Base-by-base conservation (phyloP, 257 asterid species). In the Solanum arcanum region DNA sequence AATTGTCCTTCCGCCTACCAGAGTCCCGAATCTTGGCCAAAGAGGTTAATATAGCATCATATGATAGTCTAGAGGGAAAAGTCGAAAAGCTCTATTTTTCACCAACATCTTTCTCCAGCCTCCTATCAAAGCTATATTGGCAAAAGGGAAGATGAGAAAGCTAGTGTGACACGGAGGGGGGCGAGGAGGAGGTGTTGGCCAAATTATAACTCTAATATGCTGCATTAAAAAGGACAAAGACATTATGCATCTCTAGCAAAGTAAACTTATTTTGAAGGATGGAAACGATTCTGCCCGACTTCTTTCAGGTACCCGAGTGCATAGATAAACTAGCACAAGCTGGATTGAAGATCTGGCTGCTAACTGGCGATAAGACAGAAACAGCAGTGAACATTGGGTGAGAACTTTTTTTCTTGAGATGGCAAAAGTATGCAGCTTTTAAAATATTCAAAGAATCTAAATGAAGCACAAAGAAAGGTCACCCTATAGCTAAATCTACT, bases 321-420 rank as follows among this genome's bases (percentile, higher is more conserved):
- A 96, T 97, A 73, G 99, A 97, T 91, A 96, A 93, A 92, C 93
- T 97, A 90, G 99, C 99, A 83, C 99, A 91, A 90, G 99, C 99
- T 90, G 99, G 99, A 86, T 90, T 97, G 72, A 97, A 97, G 93
- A 89, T 97, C 85, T 97, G 99, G 99, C 99, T 97, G 89, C 92
- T 97, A 91, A 97, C 99, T 35, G 99, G 99, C 88, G 99, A 97
- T 92, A 97, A 97, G 93, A 97, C 94, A 99, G 99, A 97, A 94
- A 97, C 99, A 83, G 99, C 99, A 87, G 94, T 97, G 70, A 97
- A 97, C 91, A 94, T 97, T 86, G 99, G 99, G 99, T 97, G 70
- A 81, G 85, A 81, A 11, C 46, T 81, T 76, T 98, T 91, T 90
- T 87, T 90, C 86, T 87, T 78, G 2, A 21, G 47, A 85, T 60